A percentile compares a stretch with the other conserved stretches of the same genome.
Evolutionary conservation across 1,284 basidiomycete genomes (phyloP).

Genomic region (Fomitopsis schrenkii): DNA sequence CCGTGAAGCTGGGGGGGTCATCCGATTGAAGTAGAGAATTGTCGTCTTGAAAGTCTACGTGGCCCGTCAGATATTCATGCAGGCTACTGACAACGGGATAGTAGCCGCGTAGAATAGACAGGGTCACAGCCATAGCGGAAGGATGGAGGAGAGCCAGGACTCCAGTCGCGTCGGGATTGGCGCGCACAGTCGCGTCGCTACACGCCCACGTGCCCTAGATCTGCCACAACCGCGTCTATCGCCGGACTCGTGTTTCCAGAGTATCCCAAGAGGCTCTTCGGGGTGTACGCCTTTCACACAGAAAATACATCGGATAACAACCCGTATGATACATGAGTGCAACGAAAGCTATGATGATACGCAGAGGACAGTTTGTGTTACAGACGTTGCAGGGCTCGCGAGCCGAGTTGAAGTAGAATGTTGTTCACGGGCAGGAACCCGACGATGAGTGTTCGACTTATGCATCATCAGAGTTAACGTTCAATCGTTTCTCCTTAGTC

Average conservation of each 20-base stretch:
- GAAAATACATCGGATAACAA: neutral
- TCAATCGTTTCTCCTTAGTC: slow-evolving; percentile 31
- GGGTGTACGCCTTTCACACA: neutral
- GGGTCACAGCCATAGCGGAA: slow-evolving; percentile 7
- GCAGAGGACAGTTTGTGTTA: neutral
- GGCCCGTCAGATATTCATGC: slow-evolving; percentile 37
- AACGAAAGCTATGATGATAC: neutral
- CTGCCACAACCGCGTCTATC: neutral
- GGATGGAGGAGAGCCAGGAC: neutral
- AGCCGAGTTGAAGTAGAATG: neutral
- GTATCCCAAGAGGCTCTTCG: neutral
- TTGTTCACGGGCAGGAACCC: neutral
- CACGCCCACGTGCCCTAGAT: neutral
- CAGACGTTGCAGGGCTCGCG: neutral
- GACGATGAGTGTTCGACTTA: neutral
- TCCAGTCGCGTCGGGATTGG: neutral
- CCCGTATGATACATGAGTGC: neutral
- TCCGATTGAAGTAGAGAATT: slow-evolving; percentile 17
- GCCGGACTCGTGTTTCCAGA: neutral
- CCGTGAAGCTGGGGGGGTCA: slow-evolving; percentile 35
- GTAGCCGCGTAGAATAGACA: slow-evolving; percentile 30
- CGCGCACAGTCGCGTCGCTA: neutral
- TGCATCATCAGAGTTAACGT: neutral
- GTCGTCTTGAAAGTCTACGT: slow-evolving; percentile 26
- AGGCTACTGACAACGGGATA: slow-evolving; percentile 37